These are phyloP conservation scores for Aspergillus novoparasiticus DNA, from an alignment of 2,329 filamentous ascomycete genomes.

Conservation along the genomic window DNA sequence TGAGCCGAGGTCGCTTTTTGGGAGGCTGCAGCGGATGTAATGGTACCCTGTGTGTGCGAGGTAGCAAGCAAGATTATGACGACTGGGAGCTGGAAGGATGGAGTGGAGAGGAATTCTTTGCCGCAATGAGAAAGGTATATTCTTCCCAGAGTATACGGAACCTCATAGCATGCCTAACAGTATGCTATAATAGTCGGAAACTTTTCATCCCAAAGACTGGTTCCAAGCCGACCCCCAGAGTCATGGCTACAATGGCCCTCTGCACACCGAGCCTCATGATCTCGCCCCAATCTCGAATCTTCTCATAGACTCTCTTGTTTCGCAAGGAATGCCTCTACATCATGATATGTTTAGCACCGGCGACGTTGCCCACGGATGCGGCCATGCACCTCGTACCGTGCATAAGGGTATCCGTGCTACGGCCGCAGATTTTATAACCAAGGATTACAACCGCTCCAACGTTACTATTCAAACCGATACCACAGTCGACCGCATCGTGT, in stretches of 20 bases:
- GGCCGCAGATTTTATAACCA: conserved; percentile 56
- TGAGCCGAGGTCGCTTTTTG: conserved; percentile 48
- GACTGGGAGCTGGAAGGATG: conserved; percentile 59
- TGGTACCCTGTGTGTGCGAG: conserved; percentile 48
- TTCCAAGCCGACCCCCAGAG: conserved; percentile 52
- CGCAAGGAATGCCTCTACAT: conserved; percentile 57
- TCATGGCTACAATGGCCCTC: conserved; percentile 56
- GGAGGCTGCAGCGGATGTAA: conserved; percentile 48
- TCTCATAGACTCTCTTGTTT: conserved; percentile 58
- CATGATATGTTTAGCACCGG: conserved; percentile 63
- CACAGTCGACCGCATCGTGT: conserved; percentile 56
- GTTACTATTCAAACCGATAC: conserved; percentile 53
- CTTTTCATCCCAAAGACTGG: conserved; percentile 61
- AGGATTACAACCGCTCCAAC: conserved; percentile 47
- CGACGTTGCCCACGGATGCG: conserved; percentile 57
- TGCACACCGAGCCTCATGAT: conserved; percentile 61
- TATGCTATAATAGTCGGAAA: conserved; percentile 51
- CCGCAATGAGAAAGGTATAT: conserved; percentile 57
- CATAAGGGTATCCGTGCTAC: conserved; percentile 56
- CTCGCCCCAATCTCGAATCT: conserved; percentile 61
- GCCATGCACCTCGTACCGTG: conserved; percentile 57
- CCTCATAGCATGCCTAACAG: neutral
- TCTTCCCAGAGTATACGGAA: neutral
- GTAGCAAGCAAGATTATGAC: conserved; percentile 51
- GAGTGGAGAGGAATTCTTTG: conserved; percentile 60